Evolutionary conservation across 78 protist species (phyloP).

Genomic region (Trichosphaerium sp.): DNA sequence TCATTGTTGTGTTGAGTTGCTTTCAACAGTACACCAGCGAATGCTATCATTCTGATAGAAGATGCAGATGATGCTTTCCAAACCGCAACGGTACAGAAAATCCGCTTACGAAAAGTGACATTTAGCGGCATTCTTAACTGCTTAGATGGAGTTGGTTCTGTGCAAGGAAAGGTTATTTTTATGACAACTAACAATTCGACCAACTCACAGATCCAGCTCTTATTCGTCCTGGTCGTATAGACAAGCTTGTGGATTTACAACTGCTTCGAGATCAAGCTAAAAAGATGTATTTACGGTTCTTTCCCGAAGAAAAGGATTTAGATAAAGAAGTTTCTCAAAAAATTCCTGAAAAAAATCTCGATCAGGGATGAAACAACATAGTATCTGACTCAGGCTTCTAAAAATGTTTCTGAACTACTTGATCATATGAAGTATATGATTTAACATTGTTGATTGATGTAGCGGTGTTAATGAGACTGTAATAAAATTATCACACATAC

Average conservation of each 20-base stretch:
- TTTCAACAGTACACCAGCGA: constrained; percentile 8
- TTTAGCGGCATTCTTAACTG: constrained; percentile 60
- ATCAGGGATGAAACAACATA: constrained; percentile 58
- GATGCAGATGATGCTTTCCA: constrained; percentile 61
- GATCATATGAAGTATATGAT: too few relatives aligned
- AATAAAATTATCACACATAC: too few relatives aligned
- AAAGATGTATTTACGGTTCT: constrained; percentile 19
- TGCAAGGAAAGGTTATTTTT: constrained; percentile 55
- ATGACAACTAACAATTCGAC: constrained; percentile 76
- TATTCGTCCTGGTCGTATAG: constrained; percentile 62
- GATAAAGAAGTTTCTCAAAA: not conserved
- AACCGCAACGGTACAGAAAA: too few relatives aligned
- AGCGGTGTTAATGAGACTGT: too few relatives aligned
- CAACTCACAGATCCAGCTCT: constrained; percentile 51
- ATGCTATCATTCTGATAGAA: constrained; percentile 49
- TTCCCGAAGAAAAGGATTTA: not conserved
- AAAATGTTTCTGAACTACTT: not conserved
- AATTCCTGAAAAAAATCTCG: constrained; percentile 7
- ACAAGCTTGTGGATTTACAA: constrained; percentile 33
- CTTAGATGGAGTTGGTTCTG: constrained; percentile 62
- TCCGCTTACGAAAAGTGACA: constrained; percentile 1
- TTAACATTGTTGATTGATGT: too few relatives aligned
- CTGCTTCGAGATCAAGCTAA: constrained; percentile 24
- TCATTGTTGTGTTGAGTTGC: too few relatives aligned
- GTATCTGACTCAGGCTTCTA: too few relatives aligned